These are phyloP conservation scores for Trichoderma asperellum DNA, from an alignment of 2,329 filamentous ascomycete species.

Conservation along the genomic window DNA sequence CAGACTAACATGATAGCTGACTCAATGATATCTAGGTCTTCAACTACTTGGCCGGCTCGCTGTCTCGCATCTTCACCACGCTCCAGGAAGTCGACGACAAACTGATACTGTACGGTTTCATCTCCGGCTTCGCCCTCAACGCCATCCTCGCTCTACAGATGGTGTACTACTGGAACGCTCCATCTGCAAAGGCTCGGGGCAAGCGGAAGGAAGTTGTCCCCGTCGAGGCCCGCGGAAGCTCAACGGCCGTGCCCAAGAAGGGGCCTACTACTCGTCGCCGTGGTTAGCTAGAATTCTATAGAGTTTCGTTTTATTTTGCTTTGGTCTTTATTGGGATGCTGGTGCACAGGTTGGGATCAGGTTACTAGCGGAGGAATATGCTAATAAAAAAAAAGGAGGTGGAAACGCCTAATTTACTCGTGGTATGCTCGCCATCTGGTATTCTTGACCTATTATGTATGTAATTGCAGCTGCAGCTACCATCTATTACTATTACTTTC, in stretches of 20 bases:
- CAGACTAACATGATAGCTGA: background rate
- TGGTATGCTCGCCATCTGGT: slow-evolving; percentile 1
- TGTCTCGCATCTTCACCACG: slow-evolving; percentile 96
- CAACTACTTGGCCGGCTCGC: slow-evolving; percentile 92
- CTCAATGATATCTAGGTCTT: slow-evolving; percentile 69
- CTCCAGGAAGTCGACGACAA: slow-evolving; percentile 97
- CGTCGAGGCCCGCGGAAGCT: slow-evolving; percentile 36
- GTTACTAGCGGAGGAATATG: background rate
- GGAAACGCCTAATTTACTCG: slow-evolving; percentile 8
- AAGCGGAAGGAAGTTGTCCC: slow-evolving; percentile 46
- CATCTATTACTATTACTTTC: background rate
- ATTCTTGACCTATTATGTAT: slow-evolving; percentile 21
- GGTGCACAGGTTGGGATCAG: slow-evolving; percentile 18
- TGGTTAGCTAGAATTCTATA: slow-evolving; percentile 38
- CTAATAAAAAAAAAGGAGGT: background rate
- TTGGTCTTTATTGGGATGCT: slow-evolving; percentile 15
- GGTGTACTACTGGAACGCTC: slow-evolving; percentile 92
- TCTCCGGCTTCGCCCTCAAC: slow-evolving; percentile 91
- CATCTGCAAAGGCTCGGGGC: slow-evolving; percentile 51
- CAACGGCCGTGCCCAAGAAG: slow-evolving; percentile 46
- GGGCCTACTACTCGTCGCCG: slow-evolving; percentile 51
- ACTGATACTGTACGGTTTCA: slow-evolving; percentile 91
- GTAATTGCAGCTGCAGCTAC: slow-evolving; percentile 10
- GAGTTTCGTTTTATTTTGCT: background rate
- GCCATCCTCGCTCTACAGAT: slow-evolving; percentile 85